phyloP scores from a whole-genome alignment of 2,329 filamentous ascomycete species.

The Penicillium psychrosexuale region DNA sequence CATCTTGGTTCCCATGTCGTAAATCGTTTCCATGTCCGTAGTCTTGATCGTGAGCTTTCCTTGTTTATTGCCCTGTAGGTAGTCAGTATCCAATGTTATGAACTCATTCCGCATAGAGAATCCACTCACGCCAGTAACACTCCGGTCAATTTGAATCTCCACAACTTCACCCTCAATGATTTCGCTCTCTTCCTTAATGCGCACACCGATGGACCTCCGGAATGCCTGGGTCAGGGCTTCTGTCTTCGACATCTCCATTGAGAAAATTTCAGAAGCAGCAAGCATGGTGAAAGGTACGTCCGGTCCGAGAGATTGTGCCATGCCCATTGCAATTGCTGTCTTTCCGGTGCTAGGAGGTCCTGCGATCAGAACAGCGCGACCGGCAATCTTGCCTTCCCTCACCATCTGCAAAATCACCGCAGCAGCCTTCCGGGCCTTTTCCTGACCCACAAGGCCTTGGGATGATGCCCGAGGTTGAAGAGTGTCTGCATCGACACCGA shows the following conservation, averaged over 20 bases:
- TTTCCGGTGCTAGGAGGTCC: constrained; percentile 96
- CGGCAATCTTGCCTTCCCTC: constrained; percentile 97
- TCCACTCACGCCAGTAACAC: constrained; percentile 73
- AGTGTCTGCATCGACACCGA: constrained; percentile 88
- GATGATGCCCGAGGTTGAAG: constrained; percentile 81
- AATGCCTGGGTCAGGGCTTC: constrained; percentile 98
- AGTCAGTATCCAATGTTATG: constrained; percentile 4
- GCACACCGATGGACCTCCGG: constrained; percentile 94
- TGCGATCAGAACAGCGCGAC: constrained; percentile 88
- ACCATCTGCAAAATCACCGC: constrained; percentile 98
- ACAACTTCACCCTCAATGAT: constrained; percentile 99
- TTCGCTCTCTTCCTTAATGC: constrained; percentile 98
- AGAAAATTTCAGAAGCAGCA: constrained; percentile 95
- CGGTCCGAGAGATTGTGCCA: constrained; percentile 90
- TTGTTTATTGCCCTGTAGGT: constrained; percentile 78
- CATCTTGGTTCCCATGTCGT: constrained; percentile 99
- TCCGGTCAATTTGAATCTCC: constrained; percentile 96
- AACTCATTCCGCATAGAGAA: not conserved
- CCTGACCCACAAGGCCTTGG: constrained; percentile 92
- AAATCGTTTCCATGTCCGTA: constrained; percentile 98
- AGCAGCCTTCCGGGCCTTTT: constrained; percentile 93
- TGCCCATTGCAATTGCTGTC: constrained; percentile 97
- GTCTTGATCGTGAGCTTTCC: constrained; percentile 99
- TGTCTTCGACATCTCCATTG: constrained; percentile 98
- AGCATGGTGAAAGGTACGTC: constrained; percentile 97